Percentiles rank a stretch among this genome's conserved stretches.
Evolutionary conservation across 257 asterid genomes (phyloP).

Genomic region (Solanum piurae): DNA sequence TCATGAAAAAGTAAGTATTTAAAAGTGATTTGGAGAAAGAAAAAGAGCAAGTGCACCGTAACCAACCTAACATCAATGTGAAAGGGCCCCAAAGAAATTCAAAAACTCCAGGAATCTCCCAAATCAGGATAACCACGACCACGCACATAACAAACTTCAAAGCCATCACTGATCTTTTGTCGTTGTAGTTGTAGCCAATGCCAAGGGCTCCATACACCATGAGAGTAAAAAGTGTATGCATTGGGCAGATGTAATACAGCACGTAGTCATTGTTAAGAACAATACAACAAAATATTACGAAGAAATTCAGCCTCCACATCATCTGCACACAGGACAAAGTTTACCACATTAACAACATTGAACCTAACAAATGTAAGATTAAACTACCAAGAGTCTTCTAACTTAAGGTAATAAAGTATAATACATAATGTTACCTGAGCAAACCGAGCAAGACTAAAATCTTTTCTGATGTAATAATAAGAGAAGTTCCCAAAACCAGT

Average conservation of each 20-base stretch:
- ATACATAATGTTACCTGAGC: conserved; percentile 55
- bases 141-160: conserved; percentile 61
- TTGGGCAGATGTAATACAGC: conserved; percentile 96
- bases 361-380: background rate
- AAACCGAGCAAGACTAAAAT: conserved; percentile 88
- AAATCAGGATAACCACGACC: conserved; percentile 70
- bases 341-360: background rate
- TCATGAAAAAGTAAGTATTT: background rate
- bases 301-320: conserved; percentile 99
- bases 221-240: conserved; percentile 96
- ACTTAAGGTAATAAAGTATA: background rate
- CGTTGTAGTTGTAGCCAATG: conserved; percentile 84
- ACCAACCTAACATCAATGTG: conserved; percentile 59
- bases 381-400: background rate
- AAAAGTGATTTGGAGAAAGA: background rate
- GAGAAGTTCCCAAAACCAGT: conserved; percentile 99
- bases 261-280: conserved; percentile 84
- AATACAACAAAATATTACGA: conserved; percentile 79
- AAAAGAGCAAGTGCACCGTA: background rate
- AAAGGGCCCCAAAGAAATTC: conserved; percentile 78
- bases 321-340: conserved; percentile 52
- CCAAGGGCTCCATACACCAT: conserved; percentile 99
- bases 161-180: conserved; percentile 73
- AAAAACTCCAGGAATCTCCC: conserved; percentile 99
- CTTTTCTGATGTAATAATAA: conserved; percentile 86